Base-by-base conservation (phyloP, 139 green algal genomes). In the Asterochloris sp. region DNA sequence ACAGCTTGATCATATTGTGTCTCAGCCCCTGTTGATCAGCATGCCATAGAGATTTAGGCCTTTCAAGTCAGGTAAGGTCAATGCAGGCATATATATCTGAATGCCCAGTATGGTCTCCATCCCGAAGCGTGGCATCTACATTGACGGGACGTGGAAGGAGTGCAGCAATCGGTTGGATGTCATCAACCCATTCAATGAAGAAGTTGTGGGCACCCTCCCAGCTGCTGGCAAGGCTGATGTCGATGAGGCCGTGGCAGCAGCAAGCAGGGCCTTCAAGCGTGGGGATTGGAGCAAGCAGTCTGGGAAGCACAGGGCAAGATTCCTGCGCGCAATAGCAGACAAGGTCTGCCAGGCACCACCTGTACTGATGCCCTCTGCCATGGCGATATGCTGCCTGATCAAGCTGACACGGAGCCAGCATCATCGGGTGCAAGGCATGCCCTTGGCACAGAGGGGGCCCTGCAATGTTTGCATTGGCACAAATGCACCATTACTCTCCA, bases 141-240 rank as follows among this genome's bases (percentile, higher is more conserved):
- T 95, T 26, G 85, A 79, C 10, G 92, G 92, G 0, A 19, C 62
- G 1, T 94, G 86, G 86, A 83, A 87, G 0, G 11, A 76, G 0
- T 89, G 90, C 10, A 76, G 10, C 62, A 74, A 15, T 85, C 85
- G 85, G 11, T 64, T 93, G n/a, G 81, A 87, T 12, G 87, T 94
- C 0, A 83, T 94, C 27, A 88, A 85, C 66, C 92, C 92, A 0
- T 85, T 86, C 0, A 92, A 83, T 0, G 91, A 95, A 83, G 27
- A 86, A 54, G 69, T 85, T 0, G 86, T 96, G 1, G 90, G 91
- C 23, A 87, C 71, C 15, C 94, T 96, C 61, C 89, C 93, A 0
- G 86, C 86, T 0, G 93, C 78, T 12, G 91, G 84, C 0, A 29
- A 62, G 0, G 84, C 88, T 27, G 93, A 96, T 26, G 88, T 95